Evolutionary conservation across 2,329 filamentous ascomycete genomes (phyloP), one percentile per base, ranked within the genome.

Genomic region (Dactylellina sp.): DNA sequence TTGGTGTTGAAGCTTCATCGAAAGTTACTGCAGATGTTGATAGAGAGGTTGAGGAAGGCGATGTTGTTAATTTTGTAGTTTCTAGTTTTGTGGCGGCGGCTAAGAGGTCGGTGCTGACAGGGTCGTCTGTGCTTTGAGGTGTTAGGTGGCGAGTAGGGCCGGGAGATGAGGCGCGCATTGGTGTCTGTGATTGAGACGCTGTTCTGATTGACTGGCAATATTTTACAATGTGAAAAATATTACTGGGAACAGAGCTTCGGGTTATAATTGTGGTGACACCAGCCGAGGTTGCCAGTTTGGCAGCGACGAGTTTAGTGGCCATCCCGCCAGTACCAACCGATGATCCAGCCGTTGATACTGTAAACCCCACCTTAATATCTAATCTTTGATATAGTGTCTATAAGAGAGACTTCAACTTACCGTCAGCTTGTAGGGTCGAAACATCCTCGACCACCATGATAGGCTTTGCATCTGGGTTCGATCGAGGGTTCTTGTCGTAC

Each of bases 221-320:
- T 50, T 86, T 86, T 66, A 97, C 91, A 76, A 99, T 97, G 77
- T 89, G 89, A 76, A 89, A 84, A 71, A 99, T 93, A 80, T 98
- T 98, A 22, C 92, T 93, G 0, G 95, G 95, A 75, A 91, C 93
- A n/a, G 91, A 95, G 66, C 92, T 96, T 76, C 91, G 89, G 7
- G 95, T 97, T 79, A 99, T 98, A 79, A 99, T 88, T 2, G 95
- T 98, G 0, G 93, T 98, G 37, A 98, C 94, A 49, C 95, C 95
- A 11, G 93, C 95, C 37, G 93, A 95, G 5, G 93, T 97, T 35
- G 94, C 95, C 40, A 99, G 86, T 61, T 91, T 88, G 24, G 95
- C 95, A 60, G 95, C 95, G 24, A 96, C 89, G 78, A 99, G 97
- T 83, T 99, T 99, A 70, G 95, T 99, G 76, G 90, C 89, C 95